phyloP scores from a whole-genome alignment of 2,329 filamentous ascomycete species.

The Hypoxylon sp. region DNA sequence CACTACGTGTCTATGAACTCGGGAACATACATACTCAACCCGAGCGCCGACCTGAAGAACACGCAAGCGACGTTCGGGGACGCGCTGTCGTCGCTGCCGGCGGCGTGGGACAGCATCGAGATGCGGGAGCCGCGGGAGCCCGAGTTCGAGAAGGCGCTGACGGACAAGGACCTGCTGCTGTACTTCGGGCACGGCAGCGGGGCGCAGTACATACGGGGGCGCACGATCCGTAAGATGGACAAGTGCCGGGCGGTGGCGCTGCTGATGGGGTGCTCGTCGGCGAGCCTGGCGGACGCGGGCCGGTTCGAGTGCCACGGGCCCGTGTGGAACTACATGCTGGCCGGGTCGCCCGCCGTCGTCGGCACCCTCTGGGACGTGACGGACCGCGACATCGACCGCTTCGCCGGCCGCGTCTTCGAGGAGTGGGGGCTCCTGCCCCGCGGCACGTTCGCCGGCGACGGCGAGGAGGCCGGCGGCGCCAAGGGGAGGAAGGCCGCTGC shows the following conservation, averaged over 20 bases:
- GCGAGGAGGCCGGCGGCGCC: conserved; percentile 40
- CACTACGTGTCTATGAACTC: conserved; percentile 62
- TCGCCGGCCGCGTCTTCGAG: conserved; percentile 80
- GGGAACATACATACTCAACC: conserved; percentile 88
- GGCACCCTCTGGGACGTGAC: conserved; percentile 98
- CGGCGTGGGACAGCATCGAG: conserved; percentile 75
- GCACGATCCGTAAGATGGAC: conserved; percentile 80
- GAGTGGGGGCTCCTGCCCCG: conserved; percentile 78
- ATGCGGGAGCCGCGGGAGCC: conserved; percentile 75
- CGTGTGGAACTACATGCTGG: conserved; percentile 89
- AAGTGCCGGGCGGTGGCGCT: conserved; percentile 80
- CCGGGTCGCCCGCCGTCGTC: conserved; percentile 84
- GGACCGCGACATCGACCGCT: conserved; percentile 95
- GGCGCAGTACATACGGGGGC: conserved; percentile 89
- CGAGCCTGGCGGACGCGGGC: conserved; percentile 78
- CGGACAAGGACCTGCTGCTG: conserved; percentile 74
- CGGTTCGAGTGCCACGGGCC: conserved; percentile 92
- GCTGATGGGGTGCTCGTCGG: conserved; percentile 94
- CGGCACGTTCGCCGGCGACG: conserved; percentile 54
- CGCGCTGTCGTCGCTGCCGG: conserved; percentile 69
- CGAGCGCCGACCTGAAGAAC: conserved; percentile 79
- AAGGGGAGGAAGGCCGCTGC: conserved; percentile 38
- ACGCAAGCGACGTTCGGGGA: conserved; percentile 80
- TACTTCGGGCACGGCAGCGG: conserved; percentile 98
- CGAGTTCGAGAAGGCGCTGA: conserved; percentile 76